Base-by-base conservation (phyloP, 331 rosid species). In the Acacia pycnantha region DNA sequence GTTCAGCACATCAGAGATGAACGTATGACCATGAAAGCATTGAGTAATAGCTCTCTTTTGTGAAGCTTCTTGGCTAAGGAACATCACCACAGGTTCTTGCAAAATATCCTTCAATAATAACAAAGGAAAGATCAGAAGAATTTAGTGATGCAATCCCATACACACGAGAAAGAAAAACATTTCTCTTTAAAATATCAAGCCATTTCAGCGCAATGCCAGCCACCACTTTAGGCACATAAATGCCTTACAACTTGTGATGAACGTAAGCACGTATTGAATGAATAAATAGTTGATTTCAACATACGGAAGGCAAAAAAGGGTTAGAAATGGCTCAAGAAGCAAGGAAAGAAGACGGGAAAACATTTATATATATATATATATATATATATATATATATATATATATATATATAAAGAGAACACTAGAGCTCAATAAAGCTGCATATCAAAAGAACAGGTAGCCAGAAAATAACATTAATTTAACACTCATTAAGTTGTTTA, bases 1-100 rank as follows among this genome's bases (percentile, higher is more conserved):
- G 7, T 77, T 83, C 48, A 77, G 71, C 78, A 71, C 79, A 76
- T 80, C 86, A 81, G 53, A 15, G 70, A 82, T 62, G 35, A 66
- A 81, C 80, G 82, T 82, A 47, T 88, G 92, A 82, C 83, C 79
- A 82, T 72, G 88, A 58, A 86, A 79, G 72, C 89, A 81, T 70
- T 83, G 89, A 77, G 84, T 65, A 51, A 79, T 84, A 40, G 61
- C 69, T 64, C 77, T 87, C n/a, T 86, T 80, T 69, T 54, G 79
- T n/a, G 78, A 77, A 15, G 85, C 79, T 22, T 88, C 89, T 77
- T 83, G 91, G 79, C 83, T 89, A 59, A 94, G 88, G 74, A 92
- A 90, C 62, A 86, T 82, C 64, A 87, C 73, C 62, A 88, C 92
- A 29, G 99, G 94, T 82, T 88, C 88, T 83, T 93, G 92, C 88